These are phyloP conservation scores for Albophoma yamanashiensis DNA, from an alignment of 2,329 filamentous ascomycete genomes.

Conservation along the genomic window DNA sequence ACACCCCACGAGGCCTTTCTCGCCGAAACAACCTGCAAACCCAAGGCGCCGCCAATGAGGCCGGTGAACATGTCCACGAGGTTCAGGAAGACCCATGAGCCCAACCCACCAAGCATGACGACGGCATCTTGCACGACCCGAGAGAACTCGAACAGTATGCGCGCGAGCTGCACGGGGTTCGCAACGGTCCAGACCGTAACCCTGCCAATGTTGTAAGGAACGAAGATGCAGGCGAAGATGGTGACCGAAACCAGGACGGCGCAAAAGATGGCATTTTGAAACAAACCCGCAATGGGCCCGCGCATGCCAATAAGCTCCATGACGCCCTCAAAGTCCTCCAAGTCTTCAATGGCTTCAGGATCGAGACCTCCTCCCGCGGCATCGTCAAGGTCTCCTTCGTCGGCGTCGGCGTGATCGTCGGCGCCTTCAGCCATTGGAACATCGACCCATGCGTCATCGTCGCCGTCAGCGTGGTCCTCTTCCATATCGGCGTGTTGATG, in stretches of 20 bases:
- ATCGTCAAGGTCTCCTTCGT: constrained; percentile 28
- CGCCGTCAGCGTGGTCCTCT: constrained; percentile 29
- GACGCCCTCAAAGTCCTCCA: constrained; percentile 91
- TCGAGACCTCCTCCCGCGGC: constrained; percentile 58
- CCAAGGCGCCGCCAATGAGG: constrained; percentile 20
- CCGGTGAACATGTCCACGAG: constrained; percentile 25
- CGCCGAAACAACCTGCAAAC: constrained; percentile 16
- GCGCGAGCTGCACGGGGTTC: constrained; percentile 67
- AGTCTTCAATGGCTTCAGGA: constrained; percentile 66
- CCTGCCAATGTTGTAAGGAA: constrained; percentile 88
- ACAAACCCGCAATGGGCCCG: constrained; percentile 75
- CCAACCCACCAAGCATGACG: constrained; percentile 52
- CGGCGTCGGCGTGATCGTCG: constrained; percentile 29
- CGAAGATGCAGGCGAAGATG: constrained; percentile 73
- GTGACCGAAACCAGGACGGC: constrained; percentile 81
- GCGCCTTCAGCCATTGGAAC: constrained; percentile 17
- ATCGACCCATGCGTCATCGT: constrained; percentile 40
- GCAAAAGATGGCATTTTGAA: constrained; percentile 94
- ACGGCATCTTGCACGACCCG: constrained; percentile 69
- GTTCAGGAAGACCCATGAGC: constrained; percentile 32
- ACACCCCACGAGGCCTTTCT: constrained; percentile 31
- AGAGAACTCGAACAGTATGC: constrained; percentile 60
- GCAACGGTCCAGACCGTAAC: constrained; percentile 69
- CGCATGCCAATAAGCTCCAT: constrained; percentile 96
- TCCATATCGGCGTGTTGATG: constrained; percentile 7